These are phyloP conservation scores for Ophiostoma tasmaniense DNA, from an alignment of 2,329 filamentous ascomycete genomes.

Conservation along the genomic window DNA sequence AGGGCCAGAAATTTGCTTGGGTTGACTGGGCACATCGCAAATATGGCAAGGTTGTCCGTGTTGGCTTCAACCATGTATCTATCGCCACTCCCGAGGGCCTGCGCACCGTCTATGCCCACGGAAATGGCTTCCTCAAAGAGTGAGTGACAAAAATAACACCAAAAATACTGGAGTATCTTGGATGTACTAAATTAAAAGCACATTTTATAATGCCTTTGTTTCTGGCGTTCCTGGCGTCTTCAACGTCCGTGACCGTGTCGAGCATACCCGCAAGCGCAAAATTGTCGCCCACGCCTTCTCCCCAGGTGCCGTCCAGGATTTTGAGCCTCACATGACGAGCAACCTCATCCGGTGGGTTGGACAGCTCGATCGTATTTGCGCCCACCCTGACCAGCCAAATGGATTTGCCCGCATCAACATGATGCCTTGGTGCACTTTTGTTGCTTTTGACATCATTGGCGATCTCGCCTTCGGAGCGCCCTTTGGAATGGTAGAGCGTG, in stretches of 20 bases:
- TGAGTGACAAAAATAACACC: background rate
- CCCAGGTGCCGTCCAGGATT: slow-evolving; percentile 18
- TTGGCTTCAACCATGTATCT: slow-evolving; percentile 19
- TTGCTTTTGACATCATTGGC: slow-evolving; percentile 34
- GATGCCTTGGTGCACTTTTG: slow-evolving; percentile 27
- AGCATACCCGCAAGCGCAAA: slow-evolving; percentile 63
- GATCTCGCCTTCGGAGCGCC: slow-evolving; percentile 39
- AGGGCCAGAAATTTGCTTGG: slow-evolving; percentile 17
- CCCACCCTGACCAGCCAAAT: slow-evolving; percentile 3
- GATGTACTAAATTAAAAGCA: background rate
- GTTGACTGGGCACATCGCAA: slow-evolving; percentile 17
- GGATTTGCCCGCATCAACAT: slow-evolving; percentile 17
- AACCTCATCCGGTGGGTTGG: slow-evolving; percentile 17
- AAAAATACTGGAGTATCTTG: too few relatives aligned
- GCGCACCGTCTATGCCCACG: slow-evolving; percentile 18
- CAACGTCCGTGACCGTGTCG: slow-evolving; percentile 58
- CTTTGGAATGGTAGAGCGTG: slow-evolving; percentile 25
- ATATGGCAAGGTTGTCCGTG: slow-evolving; percentile 18
- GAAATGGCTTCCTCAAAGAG: slow-evolving; percentile 19
- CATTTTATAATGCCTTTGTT: slow-evolving; percentile 19
- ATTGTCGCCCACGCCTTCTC: slow-evolving; percentile 58
- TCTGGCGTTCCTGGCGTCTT: slow-evolving; percentile 37
- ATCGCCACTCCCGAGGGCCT: slow-evolving; percentile 16
- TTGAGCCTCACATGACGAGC: slow-evolving; percentile 19
- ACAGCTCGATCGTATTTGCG: slow-evolving; percentile 11